A percentile compares a stretch with the other conserved stretches of the same genome.
These are phyloP conservation scores for Erysimum cheiri DNA, from an alignment of 441 rosid genomes.

Conservation along the genomic window DNA sequence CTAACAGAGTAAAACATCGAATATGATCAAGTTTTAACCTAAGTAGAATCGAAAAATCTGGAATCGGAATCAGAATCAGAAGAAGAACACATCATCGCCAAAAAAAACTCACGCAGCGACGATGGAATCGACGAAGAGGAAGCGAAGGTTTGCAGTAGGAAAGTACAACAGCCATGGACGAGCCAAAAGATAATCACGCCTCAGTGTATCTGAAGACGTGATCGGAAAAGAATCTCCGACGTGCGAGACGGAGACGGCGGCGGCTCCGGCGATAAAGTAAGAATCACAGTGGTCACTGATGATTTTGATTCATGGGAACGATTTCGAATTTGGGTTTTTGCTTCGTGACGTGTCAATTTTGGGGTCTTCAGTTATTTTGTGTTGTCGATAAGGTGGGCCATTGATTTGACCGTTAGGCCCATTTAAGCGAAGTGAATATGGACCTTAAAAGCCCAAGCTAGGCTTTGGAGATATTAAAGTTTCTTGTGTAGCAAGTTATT, in stretches of 20 bases:
- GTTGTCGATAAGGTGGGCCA: conserved; percentile 38
- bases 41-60: neutral
- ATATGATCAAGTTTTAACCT: neutral
- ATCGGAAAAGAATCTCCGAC: conserved; percentile 82
- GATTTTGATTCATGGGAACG: conserved; percentile 17
- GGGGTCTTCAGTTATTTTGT: neutral
- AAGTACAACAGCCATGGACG: conserved; percentile 58
- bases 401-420: neutral
- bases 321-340: neutral
- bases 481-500: conserved; percentile 18
- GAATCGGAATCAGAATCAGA: neutral
- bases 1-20: neutral
- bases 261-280: conserved; percentile 78
- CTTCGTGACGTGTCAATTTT: conserved; percentile 36
- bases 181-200: conserved; percentile 44
- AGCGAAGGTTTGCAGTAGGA: conserved; percentile 70
- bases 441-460: neutral
- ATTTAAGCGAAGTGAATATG: neutral
- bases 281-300: conserved; percentile 32
- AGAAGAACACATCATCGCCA: no score
- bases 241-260: conserved; percentile 51
- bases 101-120: conserved; percentile 52
- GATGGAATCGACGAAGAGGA: conserved; percentile 55
- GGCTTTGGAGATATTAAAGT: neutral
- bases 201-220: conserved; percentile 77